Percentiles rank a stretch among this genome's conserved stretches.
Evolutionary conservation across 1,284 basidiomycete species (phyloP).

Genomic region (Sporisorium iseilematis-ciliati): DNA sequence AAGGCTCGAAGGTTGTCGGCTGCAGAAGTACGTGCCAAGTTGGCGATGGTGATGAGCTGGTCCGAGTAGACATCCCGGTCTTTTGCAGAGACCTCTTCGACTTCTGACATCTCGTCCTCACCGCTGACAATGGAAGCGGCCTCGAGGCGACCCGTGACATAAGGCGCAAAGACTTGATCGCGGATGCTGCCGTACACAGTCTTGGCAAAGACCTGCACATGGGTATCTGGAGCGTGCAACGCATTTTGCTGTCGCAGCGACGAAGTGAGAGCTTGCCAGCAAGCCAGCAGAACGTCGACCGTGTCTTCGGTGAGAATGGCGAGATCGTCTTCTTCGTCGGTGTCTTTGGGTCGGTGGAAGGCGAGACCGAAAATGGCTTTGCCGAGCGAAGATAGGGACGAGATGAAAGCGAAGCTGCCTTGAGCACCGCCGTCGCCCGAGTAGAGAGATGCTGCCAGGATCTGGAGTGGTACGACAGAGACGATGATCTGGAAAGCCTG

Average conservation of each 20-base stretch:
- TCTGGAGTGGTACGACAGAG: slow-evolving; percentile 38
- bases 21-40: slow-evolving; percentile 49
- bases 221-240: slow-evolving; percentile 19
- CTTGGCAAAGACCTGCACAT: slow-evolving; percentile 30
- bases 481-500: slow-evolving; percentile 47
- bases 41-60: slow-evolving; percentile 59
- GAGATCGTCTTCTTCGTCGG: slow-evolving; percentile 56
- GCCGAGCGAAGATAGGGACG: slow-evolving; percentile 41
- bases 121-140: slow-evolving; percentile 33
- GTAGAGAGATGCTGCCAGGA: slow-evolving; percentile 30
- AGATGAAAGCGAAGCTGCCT: slow-evolving; percentile 33
- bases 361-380: slow-evolving; percentile 47
- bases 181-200: slow-evolving; percentile 52
- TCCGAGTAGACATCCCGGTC: slow-evolving; percentile 63
- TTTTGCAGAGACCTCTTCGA: slow-evolving; percentile 48
- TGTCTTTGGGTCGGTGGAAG: slow-evolving; percentile 43
- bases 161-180: slow-evolving; percentile 56
- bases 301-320: slow-evolving; percentile 51
- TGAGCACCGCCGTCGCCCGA: slow-evolving; percentile 18
- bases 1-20: slow-evolving; percentile 32
- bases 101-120: slow-evolving; percentile 49
- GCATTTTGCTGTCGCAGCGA: slow-evolving; percentile 33
- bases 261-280: slow-evolving; percentile 41
- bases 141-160: slow-evolving; percentile 56
- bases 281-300: slow-evolving; percentile 45